Conservation (phyloP, 2,329 filamentous ascomycete genomes). For the Trichothecium sympodiale region DNA sequence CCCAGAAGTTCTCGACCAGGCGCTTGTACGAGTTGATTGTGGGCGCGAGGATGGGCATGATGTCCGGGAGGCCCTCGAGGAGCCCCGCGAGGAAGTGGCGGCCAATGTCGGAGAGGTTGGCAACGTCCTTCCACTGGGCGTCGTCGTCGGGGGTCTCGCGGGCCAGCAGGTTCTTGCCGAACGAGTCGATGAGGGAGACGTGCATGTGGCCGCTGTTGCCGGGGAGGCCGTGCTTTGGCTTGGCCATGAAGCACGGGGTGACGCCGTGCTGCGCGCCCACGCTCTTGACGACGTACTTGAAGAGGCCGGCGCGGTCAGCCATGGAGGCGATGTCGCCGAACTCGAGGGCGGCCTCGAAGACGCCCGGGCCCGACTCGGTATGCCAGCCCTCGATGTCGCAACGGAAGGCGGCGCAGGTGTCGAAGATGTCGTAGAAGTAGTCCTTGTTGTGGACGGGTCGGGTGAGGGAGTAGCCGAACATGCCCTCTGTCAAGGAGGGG, state of each 20-base stretch:
- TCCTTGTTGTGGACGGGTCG: conserved; percentile 82
- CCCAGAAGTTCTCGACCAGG: conserved; percentile 98
- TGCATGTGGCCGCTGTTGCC: conserved; percentile 97
- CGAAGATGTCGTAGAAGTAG: conserved; percentile 82
- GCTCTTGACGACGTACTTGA: conserved; percentile 92
- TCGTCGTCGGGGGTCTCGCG: conserved; percentile 61
- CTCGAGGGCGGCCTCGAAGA: conserved; percentile 90
- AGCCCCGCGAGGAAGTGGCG: conserved; percentile 89
- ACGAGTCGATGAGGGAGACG: conserved; percentile 69
- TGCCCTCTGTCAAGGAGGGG: conserved; percentile 76
- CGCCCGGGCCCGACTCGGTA: conserved; percentile 85
- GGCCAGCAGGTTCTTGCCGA: conserved; percentile 76
- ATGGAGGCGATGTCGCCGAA: conserved; percentile 80
- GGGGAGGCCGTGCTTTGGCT: conserved; percentile 79
- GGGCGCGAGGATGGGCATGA: conserved; percentile 91
- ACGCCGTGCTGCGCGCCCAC: conserved; percentile 80
- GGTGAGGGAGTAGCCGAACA: conserved; percentile 91
- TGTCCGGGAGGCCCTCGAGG: conserved; percentile 77
- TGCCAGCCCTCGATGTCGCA: conserved; percentile 91
- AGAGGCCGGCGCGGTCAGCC: conserved; percentile 84
- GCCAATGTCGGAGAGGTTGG: conserved; percentile 74
- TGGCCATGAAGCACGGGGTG: conserved; percentile 97
- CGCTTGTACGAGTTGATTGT: conserved; percentile 98
- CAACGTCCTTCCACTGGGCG: conserved; percentile 64
- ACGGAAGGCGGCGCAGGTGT: conserved; percentile 64